phyloP scores from a whole-genome alignment of 805 yeast species.

The Myxozyma neotropica region DNA sequence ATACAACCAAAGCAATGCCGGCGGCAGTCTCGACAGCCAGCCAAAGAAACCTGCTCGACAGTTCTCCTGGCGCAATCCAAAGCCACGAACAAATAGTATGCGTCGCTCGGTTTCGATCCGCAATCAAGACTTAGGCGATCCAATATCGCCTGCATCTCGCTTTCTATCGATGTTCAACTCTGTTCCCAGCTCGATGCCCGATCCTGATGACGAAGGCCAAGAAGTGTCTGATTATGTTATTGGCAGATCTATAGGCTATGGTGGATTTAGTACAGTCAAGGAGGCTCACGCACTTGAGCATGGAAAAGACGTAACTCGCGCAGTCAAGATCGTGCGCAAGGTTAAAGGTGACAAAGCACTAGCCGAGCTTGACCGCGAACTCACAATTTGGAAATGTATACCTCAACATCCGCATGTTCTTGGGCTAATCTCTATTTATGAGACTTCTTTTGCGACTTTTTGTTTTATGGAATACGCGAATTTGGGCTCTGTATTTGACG shows the following conservation, averaged over 20 bases:
- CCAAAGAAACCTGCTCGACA: slow-evolving; percentile 11
- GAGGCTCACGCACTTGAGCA: slow-evolving; percentile 53
- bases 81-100: slow-evolving; percentile 13
- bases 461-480: slow-evolving; percentile 68
- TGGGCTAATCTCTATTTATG: slow-evolving; percentile 61
- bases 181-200: slow-evolving; percentile 5
- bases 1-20: too few relatives aligned
- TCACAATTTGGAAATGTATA: slow-evolving; percentile 71
- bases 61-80: slow-evolving; percentile 33
- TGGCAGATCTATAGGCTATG: slow-evolving; percentile 79
- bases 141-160: slow-evolving; percentile 26
- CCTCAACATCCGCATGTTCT: slow-evolving; percentile 63
- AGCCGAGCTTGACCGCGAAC: slow-evolving; percentile 68
- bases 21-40: not conserved
- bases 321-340: slow-evolving; percentile 58
- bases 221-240: slow-evolving; percentile 59
- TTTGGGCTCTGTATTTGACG: slow-evolving; percentile 81
- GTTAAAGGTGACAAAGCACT: slow-evolving; percentile 49
- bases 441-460: slow-evolving; percentile 64
- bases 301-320: slow-evolving; percentile 44
- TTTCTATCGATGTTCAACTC: slow-evolving; percentile 22
- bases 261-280: slow-evolving; percentile 87
- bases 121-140: slow-evolving; percentile 12
- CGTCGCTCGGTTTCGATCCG: slow-evolving; percentile 25
- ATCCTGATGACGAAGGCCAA: slow-evolving; percentile 66